Percentiles rank a stretch among this genome's conserved stretches.
Evolutionary conservation across 768 basidiomycete species (phyloP).

Genomic region (Suillus lakei): DNA sequence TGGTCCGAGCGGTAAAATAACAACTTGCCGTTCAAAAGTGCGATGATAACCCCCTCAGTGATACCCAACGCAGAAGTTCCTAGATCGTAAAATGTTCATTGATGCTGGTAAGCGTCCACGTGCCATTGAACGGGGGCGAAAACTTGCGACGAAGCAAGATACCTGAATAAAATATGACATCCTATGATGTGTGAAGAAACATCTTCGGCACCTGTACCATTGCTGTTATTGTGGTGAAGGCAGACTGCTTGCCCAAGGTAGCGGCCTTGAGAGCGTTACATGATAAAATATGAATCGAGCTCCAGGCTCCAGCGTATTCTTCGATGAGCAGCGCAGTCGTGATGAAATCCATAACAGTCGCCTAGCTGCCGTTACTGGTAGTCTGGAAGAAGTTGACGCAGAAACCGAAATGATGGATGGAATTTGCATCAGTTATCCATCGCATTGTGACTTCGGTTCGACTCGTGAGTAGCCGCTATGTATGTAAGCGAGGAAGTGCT

Average conservation of each 20-base stretch:
- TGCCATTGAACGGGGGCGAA: not conserved
- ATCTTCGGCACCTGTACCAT: not conserved
- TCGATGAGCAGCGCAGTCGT: not conserved
- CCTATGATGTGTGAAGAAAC: not conserved
- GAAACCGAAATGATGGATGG: not conserved
- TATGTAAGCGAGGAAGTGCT: not conserved
- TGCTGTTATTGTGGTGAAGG: not conserved
- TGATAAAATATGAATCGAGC: not conserved
- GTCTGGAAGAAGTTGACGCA: not conserved
- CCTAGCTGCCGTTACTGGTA: not conserved
- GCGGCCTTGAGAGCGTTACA: not conserved
- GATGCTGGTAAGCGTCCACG: not conserved
- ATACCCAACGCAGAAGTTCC: not conserved
- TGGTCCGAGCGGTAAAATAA: not conserved
- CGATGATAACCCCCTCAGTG: not conserved
- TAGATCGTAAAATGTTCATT: not conserved
- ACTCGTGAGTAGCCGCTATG: not conserved
- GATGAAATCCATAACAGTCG: not conserved
- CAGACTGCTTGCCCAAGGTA: not conserved
- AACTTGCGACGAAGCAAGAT: not conserved
- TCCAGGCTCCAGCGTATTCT: not conserved
- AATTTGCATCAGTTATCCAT: not conserved
- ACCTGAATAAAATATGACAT: not conserved
- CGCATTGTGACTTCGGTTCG: not conserved
- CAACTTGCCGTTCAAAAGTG: not conserved